These are phyloP conservation scores for Friedmanniomyces simplex DNA, from an alignment of 495 filamentous ascomycete genomes.

Conservation along the genomic window DNA sequence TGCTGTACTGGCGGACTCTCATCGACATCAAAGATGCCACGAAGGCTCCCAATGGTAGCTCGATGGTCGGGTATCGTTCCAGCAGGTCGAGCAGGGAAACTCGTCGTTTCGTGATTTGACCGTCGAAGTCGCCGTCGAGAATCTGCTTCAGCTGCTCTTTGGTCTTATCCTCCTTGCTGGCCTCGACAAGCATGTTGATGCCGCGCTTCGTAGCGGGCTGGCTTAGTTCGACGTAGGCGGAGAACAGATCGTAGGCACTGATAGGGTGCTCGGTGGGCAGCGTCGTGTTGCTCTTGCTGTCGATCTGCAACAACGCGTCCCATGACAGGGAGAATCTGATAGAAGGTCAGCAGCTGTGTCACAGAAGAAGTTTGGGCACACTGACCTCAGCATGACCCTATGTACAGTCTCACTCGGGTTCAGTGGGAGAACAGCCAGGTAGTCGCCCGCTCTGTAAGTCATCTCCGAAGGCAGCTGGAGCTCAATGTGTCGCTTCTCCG, in stretches of 20 bases:
- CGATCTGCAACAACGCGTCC: constrained; percentile 47
- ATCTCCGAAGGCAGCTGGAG: constrained; percentile 55
- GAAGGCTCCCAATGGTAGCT: constrained; percentile 51
- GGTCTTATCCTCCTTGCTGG: neutral
- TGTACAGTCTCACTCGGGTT: constrained; percentile 51
- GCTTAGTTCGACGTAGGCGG: constrained; percentile 63
- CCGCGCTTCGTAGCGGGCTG: constrained; percentile 56
- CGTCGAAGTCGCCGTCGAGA: constrained; percentile 5
- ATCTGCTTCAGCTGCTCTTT: neutral
- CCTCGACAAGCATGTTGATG: constrained; percentile 6
- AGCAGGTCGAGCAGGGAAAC: constrained; percentile 55
- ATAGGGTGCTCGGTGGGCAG: constrained; percentile 52
- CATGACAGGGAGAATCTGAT: constrained; percentile 47
- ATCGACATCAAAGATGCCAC: constrained; percentile 65
- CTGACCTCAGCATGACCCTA: constrained; percentile 34
- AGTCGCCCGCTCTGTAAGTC: constrained; percentile 64
- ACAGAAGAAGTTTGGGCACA: neutral
- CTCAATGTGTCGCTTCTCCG: constrained; percentile 54
- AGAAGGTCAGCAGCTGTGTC: neutral
- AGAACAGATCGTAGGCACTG: constrained; percentile 50
- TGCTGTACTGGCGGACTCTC: constrained; percentile 69
- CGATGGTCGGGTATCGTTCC: constrained; percentile 44
- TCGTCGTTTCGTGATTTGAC: constrained; percentile 6
- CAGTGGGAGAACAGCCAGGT: constrained; percentile 63
- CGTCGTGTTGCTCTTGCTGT: constrained; percentile 37